A percentile compares a stretch with the other conserved stretches of the same genome.
Conservation (phyloP, 495 filamentous ascomycete genomes). For the Neurospora sp. region DNA sequence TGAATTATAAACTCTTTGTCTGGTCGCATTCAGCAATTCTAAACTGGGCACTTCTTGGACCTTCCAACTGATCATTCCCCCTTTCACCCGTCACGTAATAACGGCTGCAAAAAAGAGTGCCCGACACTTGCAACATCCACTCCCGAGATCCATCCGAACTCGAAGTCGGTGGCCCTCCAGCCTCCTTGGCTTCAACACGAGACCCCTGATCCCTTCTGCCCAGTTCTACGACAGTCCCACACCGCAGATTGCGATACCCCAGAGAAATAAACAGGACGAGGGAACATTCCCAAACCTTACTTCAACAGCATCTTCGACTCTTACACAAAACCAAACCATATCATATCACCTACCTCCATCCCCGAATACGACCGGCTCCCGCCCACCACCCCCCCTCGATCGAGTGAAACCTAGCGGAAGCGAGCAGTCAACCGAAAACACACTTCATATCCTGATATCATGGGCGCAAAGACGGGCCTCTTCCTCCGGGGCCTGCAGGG, state of each 20-base stretch:
- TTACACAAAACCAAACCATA: background rate
- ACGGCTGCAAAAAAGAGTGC: background rate
- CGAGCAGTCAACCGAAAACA: background rate
- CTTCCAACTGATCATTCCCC: background rate
- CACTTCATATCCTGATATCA: slow-evolving; percentile 5
- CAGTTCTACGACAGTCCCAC: background rate
- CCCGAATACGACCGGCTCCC: background rate
- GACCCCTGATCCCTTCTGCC: background rate
- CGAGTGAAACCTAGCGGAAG: background rate
- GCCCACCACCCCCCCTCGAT: background rate
- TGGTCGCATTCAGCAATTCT: background rate
- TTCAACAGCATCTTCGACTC: background rate
- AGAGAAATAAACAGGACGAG: background rate
- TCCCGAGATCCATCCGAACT: background rate
- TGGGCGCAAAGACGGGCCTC: slow-evolving; percentile 38
- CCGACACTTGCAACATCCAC: background rate
- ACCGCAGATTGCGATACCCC: background rate
- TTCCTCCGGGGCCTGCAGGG: slow-evolving; percentile 53
- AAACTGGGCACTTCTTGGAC: background rate
- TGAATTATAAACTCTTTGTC: background rate
- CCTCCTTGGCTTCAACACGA: background rate
- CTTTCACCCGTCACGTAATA: background rate
- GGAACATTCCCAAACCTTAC: background rate
- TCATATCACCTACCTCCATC: background rate
- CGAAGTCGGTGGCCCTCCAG: background rate